Evolutionary conservation across 1,284 basidiomycete species (phyloP).

Genomic region (Leccinum solheimii): DNA sequence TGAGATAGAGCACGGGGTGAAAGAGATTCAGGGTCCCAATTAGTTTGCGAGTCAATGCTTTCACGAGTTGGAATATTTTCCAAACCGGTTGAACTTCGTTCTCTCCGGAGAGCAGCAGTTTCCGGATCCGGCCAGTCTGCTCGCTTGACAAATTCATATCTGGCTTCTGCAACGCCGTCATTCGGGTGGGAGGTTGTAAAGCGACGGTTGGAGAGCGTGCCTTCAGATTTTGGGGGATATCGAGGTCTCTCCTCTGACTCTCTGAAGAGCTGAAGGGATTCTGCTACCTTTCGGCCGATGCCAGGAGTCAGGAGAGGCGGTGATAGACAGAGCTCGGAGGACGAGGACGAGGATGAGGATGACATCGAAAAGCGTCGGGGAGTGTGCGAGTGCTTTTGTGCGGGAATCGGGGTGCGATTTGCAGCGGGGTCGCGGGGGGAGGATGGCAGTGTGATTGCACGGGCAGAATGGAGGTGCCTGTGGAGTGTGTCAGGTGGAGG

Average conservation of each 20-base stretch:
- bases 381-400: conserved; percentile 38
- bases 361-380: conserved; percentile 41
- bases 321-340: conserved; percentile 17
- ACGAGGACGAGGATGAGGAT: conserved; percentile 45
- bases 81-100: conserved; percentile 60
- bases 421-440: conserved; percentile 12
- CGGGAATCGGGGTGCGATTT: conserved; percentile 6
- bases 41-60: conserved; percentile 35
- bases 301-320: conserved; percentile 41
- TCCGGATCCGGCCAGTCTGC: conserved; percentile 81
- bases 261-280: conserved; percentile 75
- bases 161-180: conserved; percentile 59
- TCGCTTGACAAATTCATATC: conserved; percentile 78
- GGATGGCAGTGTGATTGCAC: conserved; percentile 44
- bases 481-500: conserved; percentile 8
- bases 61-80: conserved; percentile 57
- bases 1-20: conserved; percentile 40
- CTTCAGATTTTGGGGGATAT: conserved; percentile 36
- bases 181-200: conserved; percentile 46
- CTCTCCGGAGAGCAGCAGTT: conserved; percentile 61
- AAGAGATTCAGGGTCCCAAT: conserved; percentile 37
- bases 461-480: conserved; percentile 33
- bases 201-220: conserved; percentile 37
- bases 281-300: conserved; percentile 78
- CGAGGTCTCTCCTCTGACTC: conserved; percentile 54